Percentiles rank a stretch among this genome's conserved stretches.
These are phyloP conservation scores for Saccharomyces eubayanus DNA, from an alignment of 805 yeast species.

Conservation along the genomic window DNA sequence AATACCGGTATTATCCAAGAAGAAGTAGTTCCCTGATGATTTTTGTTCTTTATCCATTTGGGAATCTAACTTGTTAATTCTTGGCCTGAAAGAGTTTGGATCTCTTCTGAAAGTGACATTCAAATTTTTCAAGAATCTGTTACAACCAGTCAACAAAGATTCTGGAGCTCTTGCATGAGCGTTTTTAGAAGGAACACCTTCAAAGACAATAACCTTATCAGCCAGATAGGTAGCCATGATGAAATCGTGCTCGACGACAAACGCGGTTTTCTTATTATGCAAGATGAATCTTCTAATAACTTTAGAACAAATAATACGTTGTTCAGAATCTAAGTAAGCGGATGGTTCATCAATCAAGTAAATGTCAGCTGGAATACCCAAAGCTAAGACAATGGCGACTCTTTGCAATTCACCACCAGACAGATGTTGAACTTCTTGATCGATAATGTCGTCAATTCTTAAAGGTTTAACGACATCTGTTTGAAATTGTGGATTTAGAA, in stretches of 20 bases:
- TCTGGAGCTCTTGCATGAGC: constrained; percentile 87
- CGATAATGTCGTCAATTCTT: constrained; percentile 86
- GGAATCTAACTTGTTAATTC: constrained; percentile 94
- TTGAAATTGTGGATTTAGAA: constrained; percentile 94
- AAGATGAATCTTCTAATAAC: constrained; percentile 94
- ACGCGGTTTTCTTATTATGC: constrained; percentile 98
- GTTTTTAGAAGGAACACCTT: constrained; percentile 82
- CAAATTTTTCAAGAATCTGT: constrained; percentile 90
- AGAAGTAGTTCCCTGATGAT: constrained; percentile 85
- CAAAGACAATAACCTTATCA: constrained; percentile 96
- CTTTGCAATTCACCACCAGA: constrained; percentile 99
- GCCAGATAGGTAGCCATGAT: constrained; percentile 99
- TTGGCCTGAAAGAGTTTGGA: constrained; percentile 95
- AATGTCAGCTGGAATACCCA: constrained; percentile 92
- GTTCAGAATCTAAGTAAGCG: constrained; percentile 97
- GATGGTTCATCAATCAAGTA: constrained; percentile 98
- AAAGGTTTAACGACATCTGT: constrained; percentile 96
- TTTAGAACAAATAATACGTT: constrained; percentile 97
- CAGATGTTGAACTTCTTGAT: constrained; percentile 93
- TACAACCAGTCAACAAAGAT: constrained; percentile 92
- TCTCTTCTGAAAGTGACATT: constrained; percentile 99
- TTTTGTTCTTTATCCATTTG: constrained; percentile 99
- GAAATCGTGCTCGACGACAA: constrained; percentile 98
- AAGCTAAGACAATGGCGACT: constrained; percentile 91
- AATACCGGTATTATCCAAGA: constrained; percentile 63